Conservation (phyloP, 352 stramenopile genomes). For the Phytophthora nicotianae region DNA sequence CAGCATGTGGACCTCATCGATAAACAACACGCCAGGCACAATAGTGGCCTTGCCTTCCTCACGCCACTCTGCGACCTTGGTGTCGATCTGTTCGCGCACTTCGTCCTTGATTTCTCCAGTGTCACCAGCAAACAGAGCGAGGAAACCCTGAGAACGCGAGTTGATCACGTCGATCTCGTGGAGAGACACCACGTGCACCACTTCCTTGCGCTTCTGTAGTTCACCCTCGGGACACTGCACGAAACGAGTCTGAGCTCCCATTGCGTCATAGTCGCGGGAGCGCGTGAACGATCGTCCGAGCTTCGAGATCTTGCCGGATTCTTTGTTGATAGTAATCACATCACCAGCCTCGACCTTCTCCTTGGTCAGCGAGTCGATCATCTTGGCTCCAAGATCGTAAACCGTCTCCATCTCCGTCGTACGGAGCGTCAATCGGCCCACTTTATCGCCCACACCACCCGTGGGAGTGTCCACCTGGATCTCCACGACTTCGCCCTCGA, state of each 20-base stretch:
- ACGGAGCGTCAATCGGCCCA: conserved; percentile 96
- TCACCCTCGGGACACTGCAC: conserved; percentile 95
- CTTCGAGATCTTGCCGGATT: conserved; percentile 98
- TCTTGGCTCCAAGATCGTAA: conserved; percentile 99
- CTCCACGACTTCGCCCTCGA: conserved; percentile 99
- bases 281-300: conserved; percentile 97
- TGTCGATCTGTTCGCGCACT: conserved; percentile 99
- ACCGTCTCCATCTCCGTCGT: conserved; percentile 99
- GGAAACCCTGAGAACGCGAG: conserved; percentile 97
- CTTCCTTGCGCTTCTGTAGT: conserved; percentile 98
- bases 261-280: conserved; percentile 98
- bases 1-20: conserved; percentile 99
- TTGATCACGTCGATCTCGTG: conserved; percentile 99
- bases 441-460: conserved; percentile 73
- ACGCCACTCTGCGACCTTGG: conserved; percentile 96
- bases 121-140: conserved; percentile 99
- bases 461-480: conserved; percentile 96
- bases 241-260: conserved; percentile 91
- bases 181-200: conserved; percentile 97
- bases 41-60: conserved; percentile 98
- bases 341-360: conserved; percentile 98
- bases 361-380: conserved; percentile 99
- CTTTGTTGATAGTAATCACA: conserved; percentile 99
- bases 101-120: conserved; percentile 99
- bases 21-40: conserved; percentile 99